Base-by-base conservation (phyloP, 1,284 basidiomycete species). In the Trichosporon ovoides region DNA sequence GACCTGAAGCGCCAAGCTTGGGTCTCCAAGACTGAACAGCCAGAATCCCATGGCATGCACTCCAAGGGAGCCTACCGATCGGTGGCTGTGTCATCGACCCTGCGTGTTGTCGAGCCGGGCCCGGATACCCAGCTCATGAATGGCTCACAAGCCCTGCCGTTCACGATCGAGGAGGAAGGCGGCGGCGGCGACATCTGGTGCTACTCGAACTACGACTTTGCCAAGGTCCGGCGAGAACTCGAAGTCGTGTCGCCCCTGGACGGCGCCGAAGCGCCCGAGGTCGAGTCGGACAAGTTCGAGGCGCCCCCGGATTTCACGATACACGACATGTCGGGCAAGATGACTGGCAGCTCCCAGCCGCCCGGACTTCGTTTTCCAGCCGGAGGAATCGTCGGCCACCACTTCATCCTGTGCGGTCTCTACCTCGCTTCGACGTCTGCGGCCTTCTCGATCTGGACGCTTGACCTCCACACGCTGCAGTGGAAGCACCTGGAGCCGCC, bases 281-380 rank as follows among this genome's bases (percentile, higher is more conserved):
- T 71, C 81, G 82, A 18, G 82, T 91, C 64, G 80, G 83, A 63
- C 85, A 91, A 73, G 56, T 67, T 69, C 50, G 28, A 53, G 14
- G 61, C 72, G 7, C 71, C 73, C 0, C 69, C 69, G 2, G 83
- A 85, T 19, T 91, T 89, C n/a, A 76, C 81, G 19, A 79, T 85
- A 22, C 91, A 89, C 58, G 73, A 75, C 56, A 54, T 69, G 84
- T 83, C 83, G 16, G n/a, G 22, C 22, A 61, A 64, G 18, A 71
- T 74, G 71, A 57, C 59, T 19, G 73, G 73, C 7, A 86, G 88
- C 7, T 79, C 83, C 52, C 87, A 91, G 64, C 93, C 93, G 28
- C 93, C 91, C 0, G 93, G 93, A 14, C 83, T 96, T 51, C 87
- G 93, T 10, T 97, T 97, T 78, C 93, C 93, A 9, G 89, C 90